Evolutionary conservation across 2,329 filamentous ascomycete genomes (phyloP).

Genomic region (Dactylellina haptotyla): DNA sequence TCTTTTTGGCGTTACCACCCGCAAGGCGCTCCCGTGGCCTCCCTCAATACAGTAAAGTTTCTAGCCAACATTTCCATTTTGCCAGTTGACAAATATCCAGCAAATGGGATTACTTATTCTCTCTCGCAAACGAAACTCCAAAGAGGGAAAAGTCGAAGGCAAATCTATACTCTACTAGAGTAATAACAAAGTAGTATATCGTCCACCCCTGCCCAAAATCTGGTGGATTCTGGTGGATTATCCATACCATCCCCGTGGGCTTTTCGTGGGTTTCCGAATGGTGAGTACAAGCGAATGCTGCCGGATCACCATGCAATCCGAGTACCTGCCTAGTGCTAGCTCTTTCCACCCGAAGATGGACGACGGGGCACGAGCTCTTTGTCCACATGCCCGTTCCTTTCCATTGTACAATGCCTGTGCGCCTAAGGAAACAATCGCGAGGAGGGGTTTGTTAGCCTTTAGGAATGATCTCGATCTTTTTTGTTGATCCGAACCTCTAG

Average conservation of each 20-base stretch:
- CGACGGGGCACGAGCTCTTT: conserved; percentile 27
- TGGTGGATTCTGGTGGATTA: conserved; percentile 27
- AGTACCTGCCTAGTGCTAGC: conserved; percentile 27
- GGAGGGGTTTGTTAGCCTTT: background rate
- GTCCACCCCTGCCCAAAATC: background rate
- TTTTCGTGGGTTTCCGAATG: conserved; percentile 16
- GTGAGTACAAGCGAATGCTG: conserved; percentile 33
- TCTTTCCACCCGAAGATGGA: conserved; percentile 25
- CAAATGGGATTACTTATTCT: conserved; percentile 2
- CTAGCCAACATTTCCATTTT: background rate
- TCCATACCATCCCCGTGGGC: conserved; percentile 10
- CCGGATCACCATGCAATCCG: conserved; percentile 15
- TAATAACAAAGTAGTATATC: background rate
- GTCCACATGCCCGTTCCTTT: background rate
- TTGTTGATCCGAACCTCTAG: background rate
- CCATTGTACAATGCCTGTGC: conserved; percentile 10
- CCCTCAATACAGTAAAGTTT: background rate
- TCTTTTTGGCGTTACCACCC: too few relatives aligned
- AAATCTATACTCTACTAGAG: background rate
- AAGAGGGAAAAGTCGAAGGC: conserved; percentile 17
- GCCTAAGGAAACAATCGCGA: conserved; percentile 52
- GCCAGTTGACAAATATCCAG: background rate
- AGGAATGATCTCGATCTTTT: conserved; percentile 10
- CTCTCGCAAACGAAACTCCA: conserved; percentile 7
- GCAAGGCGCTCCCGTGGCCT: background rate